These are phyloP conservation scores for Ogataea zsoltii DNA, from an alignment of 805 yeast species.

Conservation along the genomic window DNA sequence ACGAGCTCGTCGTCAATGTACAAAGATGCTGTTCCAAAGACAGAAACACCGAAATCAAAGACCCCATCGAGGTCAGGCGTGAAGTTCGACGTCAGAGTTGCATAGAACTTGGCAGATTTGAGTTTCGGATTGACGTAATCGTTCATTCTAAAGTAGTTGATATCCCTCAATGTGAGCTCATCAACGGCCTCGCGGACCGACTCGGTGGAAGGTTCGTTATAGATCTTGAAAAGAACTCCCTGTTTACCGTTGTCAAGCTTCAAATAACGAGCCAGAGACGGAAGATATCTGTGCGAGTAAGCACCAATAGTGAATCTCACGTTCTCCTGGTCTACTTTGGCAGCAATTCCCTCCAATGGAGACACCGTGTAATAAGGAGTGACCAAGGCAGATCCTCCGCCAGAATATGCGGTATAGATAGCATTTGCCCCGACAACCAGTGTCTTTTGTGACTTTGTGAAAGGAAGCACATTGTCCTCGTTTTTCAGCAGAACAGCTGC, in stretches of 20 bases:
- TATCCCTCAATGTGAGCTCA: conserved; percentile 9
- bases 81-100: conserved; percentile 44
- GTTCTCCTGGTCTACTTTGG: conserved; percentile 29
- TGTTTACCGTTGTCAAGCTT: conserved; percentile 16
- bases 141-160: conserved; percentile 13
- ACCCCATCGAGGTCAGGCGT: conserved; percentile 48
- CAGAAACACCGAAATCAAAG: conserved; percentile 53
- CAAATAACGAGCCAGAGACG: conserved; percentile 32
- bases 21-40: conserved; percentile 55
- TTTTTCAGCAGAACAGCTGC: conserved; percentile 59
- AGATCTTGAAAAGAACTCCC: conserved; percentile 30
- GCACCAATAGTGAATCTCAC: conserved; percentile 32
- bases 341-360: conserved; percentile 47
- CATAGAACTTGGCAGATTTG: conserved; percentile 42
- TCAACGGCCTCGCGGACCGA: conserved; percentile 20
- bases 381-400: conserved; percentile 61
- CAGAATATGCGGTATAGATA: conserved; percentile 39
- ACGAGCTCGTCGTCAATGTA: conserved; percentile 53
- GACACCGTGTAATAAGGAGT: conserved; percentile 48
- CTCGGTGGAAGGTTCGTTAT: conserved; percentile 22
- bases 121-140: conserved; percentile 8
- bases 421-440: conserved; percentile 50
- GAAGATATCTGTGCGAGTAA: conserved; percentile 36
- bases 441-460: conserved; percentile 40
- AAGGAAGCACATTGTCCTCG: conserved; percentile 47